Percentiles rank a stretch among this genome's conserved stretches.
These are phyloP conservation scores for Lotus japonicus DNA, from an alignment of 306 rosid genomes.

Conservation along the genomic window DNA sequence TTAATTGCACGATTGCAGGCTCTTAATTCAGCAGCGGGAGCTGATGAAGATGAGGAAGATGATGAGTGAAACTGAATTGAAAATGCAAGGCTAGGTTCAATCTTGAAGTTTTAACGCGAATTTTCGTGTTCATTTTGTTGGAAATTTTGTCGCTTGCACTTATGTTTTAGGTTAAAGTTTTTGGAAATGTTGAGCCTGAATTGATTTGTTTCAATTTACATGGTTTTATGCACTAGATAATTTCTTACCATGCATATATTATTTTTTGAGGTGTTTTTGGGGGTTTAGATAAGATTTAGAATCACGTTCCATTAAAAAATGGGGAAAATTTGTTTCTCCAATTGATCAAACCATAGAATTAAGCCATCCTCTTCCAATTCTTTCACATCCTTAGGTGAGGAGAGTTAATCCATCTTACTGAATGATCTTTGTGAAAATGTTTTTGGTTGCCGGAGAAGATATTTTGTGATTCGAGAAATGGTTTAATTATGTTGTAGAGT, in stretches of 20 bases:
- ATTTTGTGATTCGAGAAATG: too few species aligned
- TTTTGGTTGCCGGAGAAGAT: too few species aligned
- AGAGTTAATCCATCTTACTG: too few species aligned
- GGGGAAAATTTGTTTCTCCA: not conserved
- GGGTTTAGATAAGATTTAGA: not conserved
- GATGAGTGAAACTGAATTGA: conserved; percentile 27
- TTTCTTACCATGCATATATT: not conserved
- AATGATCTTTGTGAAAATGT: too few species aligned
- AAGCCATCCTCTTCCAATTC: too few species aligned
- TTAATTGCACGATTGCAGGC: conserved; percentile 51
- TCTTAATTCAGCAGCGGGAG: conserved; percentile 48
- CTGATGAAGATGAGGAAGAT: conserved; percentile 32
- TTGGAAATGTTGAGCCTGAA: conserved; percentile 1
- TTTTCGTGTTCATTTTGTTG: not conserved
- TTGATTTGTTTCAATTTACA: not conserved
- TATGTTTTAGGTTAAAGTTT: not conserved
- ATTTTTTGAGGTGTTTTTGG: too few species aligned
- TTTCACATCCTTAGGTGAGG: too few species aligned
- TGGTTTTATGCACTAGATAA: not conserved
- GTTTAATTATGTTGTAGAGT: too few species aligned
- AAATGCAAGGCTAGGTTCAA: not conserved
- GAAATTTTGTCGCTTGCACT: conserved; percentile 1
- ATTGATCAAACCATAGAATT: too few species aligned
- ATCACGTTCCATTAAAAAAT: not conserved
- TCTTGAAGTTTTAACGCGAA: not conserved